Conservation (phyloP, 352 stramenopile species). For the Globisporangium uncinulatum region DNA sequence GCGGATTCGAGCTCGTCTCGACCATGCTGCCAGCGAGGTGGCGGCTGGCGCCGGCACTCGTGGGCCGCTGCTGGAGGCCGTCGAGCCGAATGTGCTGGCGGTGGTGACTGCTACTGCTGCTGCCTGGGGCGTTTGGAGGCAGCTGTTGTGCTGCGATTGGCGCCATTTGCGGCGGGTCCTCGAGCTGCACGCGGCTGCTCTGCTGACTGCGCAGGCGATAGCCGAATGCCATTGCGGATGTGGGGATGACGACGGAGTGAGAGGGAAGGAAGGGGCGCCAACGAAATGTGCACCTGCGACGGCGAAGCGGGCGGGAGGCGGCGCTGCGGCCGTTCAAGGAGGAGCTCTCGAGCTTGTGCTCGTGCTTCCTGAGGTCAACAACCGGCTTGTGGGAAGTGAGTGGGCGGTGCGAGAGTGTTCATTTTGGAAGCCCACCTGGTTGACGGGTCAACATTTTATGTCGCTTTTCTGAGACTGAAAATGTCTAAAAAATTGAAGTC, state of each 20-base stretch:
- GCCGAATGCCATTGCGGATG: constrained; percentile 11
- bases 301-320: no score
- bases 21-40: constrained; percentile 2
- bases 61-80: neutral
- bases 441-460: no score
- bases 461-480: no score
- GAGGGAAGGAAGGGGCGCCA: neutral
- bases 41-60: neutral
- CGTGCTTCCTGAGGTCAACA: no score
- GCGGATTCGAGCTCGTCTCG: neutral
- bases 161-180: neutral
- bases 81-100: constrained; percentile 9
- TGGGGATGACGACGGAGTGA: neutral
- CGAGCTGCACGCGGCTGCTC: constrained; percentile 5
- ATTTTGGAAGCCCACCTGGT: no score
- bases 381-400: no score
- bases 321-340: no score
- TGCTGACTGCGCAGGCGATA: constrained; percentile 10
- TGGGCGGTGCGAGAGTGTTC: no score
- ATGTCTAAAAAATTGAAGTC: no score
- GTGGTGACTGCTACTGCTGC: neutral
- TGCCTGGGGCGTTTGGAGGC: neutral
- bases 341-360: no score
- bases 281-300: no score
- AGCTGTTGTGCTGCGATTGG: neutral